Base-by-base conservation (phyloP, 164 flowering plant genomes). In the Houttuynia cordata region DNA sequence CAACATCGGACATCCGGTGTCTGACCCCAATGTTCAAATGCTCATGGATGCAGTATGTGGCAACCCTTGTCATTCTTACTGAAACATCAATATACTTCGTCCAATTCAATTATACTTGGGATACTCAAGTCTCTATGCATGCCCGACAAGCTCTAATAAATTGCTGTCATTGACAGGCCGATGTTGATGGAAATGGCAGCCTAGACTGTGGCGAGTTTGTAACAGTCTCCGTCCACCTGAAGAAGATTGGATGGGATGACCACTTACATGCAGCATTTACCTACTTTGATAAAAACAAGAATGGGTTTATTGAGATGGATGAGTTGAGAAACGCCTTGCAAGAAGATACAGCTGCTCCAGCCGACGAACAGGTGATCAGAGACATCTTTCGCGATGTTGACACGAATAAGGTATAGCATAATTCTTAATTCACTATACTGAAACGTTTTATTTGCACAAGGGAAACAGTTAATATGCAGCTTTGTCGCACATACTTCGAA, bases 301-400 rank as follows among this genome's bases (percentile, higher is more conserved):
- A 67, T 20, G 97, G 96, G 10, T 86, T 67, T 42, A 86, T 91
- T 60, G 97, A 88, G 75, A 67, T 78, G 19, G 84, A 88, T 15
- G 96, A 88, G 69, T 64, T 88, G 66, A 74, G 68, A 65, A 82
- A 84, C 58, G 80, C 82, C 7, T 66, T 91, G 62, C 10, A 67
- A 6, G 81, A 83, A 8, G 91, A 80, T 22, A 56, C 71, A 34
- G 69, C 58, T 13, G 80, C 73, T 49, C 83, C 41, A 17, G 64
- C 74, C 66, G 68, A 72, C 53, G 84, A 87, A 14, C 76, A 84
- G 60, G 62, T 76, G 15, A 71, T 83, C 53, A 67, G 66, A 21
- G 93, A 88, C 62, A 91, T 88, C 64, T 65, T 91, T 52, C 61
- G 62, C 15, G 91, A 87, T 62, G 79, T 78, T 21, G 97, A 90